A percentile compares a stretch with the other conserved stretches of the same genome.
These are phyloP conservation scores for Ogataea nitratoaversa DNA, from an alignment of 805 yeast species.

Conservation along the genomic window DNA sequence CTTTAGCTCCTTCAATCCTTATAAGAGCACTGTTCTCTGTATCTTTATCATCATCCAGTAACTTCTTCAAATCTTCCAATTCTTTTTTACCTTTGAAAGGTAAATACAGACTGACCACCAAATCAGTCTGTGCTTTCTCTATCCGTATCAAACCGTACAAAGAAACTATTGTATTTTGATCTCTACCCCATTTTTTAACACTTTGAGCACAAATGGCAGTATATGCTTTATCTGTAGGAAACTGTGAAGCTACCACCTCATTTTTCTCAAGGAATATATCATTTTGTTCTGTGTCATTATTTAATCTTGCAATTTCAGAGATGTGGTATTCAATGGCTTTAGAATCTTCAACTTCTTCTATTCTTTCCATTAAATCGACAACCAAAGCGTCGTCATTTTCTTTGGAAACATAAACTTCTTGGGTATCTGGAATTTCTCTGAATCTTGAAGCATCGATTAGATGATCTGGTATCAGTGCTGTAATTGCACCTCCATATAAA, in stretches of 20 bases:
- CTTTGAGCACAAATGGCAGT: slow-evolving; percentile 37
- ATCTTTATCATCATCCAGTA: slow-evolving; percentile 7
- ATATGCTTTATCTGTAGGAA: slow-evolving; percentile 25
- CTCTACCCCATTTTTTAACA: slow-evolving; percentile 49
- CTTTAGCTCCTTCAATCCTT: slow-evolving; percentile 28
- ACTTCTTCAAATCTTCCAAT: slow-evolving; percentile 20
- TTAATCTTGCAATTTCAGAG: slow-evolving; percentile 46
- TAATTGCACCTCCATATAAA: slow-evolving; percentile 83
- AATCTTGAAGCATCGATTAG: slow-evolving; percentile 73
- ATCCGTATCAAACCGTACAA: slow-evolving; percentile 57
- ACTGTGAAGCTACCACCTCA: slow-evolving; percentile 6
- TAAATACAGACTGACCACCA: slow-evolving; percentile 55
- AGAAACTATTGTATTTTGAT: slow-evolving; percentile 37
- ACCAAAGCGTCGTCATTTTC: slow-evolving; percentile 50
- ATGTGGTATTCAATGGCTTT: slow-evolving; percentile 51
- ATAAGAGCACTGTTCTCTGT: slow-evolving; percentile 19
- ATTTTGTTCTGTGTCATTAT: slow-evolving; percentile 26
- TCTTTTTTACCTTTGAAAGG: slow-evolving; percentile 39
- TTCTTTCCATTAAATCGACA: slow-evolving; percentile 59
- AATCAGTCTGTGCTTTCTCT: slow-evolving; percentile 50
- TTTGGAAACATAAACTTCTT: slow-evolving; percentile 71
- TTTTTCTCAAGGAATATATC: slow-evolving; percentile 6
- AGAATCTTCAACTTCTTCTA: slow-evolving; percentile 31
- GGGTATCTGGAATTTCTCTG: slow-evolving; percentile 88
- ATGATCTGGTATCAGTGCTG: slow-evolving; percentile 51